Percentiles rank a stretch among this genome's conserved stretches.
Conservation (phyloP, 2,329 filamentous ascomycete species). For the Fusarium zealandicum region DNA sequence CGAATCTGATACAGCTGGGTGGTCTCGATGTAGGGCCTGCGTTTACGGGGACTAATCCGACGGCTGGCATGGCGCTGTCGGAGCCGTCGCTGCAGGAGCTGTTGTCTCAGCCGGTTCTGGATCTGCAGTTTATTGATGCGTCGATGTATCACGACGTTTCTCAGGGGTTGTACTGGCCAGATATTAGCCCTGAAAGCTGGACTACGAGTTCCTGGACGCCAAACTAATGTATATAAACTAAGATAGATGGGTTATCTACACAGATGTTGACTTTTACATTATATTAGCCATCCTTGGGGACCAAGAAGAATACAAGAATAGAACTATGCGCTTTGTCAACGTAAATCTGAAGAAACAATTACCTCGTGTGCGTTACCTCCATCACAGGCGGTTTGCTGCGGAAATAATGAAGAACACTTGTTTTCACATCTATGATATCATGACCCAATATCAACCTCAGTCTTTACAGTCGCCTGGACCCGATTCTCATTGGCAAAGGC, state of each 20-base stretch:
- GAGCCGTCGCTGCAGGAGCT: conserved; percentile 48
- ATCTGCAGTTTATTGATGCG: conserved; percentile 46
- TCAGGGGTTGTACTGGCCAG: conserved; percentile 38
- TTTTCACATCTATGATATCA: too few species aligned
- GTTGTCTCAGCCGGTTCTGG: conserved; percentile 44
- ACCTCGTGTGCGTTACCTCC: too few species aligned
- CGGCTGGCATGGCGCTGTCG: conserved; percentile 47
- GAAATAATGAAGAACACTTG: too few species aligned
- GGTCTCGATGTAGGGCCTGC: conserved; percentile 27
- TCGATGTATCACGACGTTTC: conserved; percentile 38
- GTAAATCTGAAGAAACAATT: too few species aligned
- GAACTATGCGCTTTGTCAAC: too few species aligned
- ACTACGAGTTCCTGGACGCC: conserved; percentile 29
- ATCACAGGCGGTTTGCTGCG: too few species aligned
- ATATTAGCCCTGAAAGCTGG: conserved; percentile 40
- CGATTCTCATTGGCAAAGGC: not conserved
- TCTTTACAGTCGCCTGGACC: not conserved
- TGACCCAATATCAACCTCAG: too few species aligned
- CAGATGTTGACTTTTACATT: not conserved
- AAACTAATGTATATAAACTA: not conserved
- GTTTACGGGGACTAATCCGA: conserved; percentile 27
- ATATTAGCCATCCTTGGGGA: too few species aligned
- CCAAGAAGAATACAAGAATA: too few species aligned
- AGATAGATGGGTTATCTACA: not conserved
- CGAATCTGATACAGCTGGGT: conserved; percentile 21